A percentile compares a stretch with the other conserved stretches of the same genome.
These are phyloP conservation scores for Heliamphora exappendiculata DNA, from an alignment of 148 eudicot species.

Conservation along the genomic window DNA sequence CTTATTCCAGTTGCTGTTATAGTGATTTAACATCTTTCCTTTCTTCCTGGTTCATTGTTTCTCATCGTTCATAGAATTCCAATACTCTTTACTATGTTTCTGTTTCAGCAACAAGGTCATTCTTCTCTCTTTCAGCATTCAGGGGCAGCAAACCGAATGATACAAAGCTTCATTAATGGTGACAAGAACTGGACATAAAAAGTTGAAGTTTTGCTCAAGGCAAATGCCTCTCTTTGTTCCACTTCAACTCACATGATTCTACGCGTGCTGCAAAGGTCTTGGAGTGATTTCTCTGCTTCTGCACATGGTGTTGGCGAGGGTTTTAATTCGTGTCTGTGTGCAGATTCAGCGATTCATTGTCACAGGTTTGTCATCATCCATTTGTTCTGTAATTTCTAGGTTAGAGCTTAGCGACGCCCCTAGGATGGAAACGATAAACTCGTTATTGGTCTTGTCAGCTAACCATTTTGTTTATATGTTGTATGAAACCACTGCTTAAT, in stretches of 20 bases:
- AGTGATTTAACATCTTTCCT: background rate
- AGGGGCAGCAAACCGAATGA: slow-evolving; percentile 44
- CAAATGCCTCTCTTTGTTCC: background rate
- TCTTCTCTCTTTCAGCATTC: slow-evolving; percentile 70
- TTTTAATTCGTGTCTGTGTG: background rate
- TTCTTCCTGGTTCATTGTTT: background rate
- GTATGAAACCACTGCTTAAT: slow-evolving; percentile 7
- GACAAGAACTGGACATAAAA: background rate
- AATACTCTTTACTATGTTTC: slow-evolving; percentile 15
- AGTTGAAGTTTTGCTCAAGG: slow-evolving; percentile 1
- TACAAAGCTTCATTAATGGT: slow-evolving; percentile 20
- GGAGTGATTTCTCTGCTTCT: background rate
- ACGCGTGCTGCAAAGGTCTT: background rate
- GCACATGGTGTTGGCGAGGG: background rate
- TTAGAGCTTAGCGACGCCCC: slow-evolving; percentile 2
- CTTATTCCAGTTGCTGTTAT: background rate
- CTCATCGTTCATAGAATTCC: slow-evolving; percentile 5
- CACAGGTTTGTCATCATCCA: background rate
- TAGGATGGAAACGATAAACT: background rate
- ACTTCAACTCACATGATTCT: too few relatives aligned
- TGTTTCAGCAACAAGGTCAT: slow-evolving; percentile 64
- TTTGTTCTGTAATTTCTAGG: background rate
- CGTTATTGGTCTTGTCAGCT: background rate
- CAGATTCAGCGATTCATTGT: background rate
- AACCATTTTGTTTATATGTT: slow-evolving; percentile 16